These are phyloP conservation scores for Tritrichomonas musculus DNA, from an alignment of 208 protist species.

Conservation along the genomic window DNA sequence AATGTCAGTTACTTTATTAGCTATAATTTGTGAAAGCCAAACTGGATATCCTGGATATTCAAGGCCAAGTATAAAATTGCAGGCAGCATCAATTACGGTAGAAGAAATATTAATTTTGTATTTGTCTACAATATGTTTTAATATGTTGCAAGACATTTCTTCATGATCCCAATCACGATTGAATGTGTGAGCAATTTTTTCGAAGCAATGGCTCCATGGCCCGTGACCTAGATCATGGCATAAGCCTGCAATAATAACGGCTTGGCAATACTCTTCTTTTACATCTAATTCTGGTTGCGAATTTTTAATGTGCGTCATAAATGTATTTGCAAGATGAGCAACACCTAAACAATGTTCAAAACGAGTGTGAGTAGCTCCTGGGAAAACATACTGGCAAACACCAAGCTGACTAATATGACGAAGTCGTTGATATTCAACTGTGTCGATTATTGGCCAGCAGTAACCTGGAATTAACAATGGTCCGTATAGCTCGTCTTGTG, in stretches of 20 bases:
- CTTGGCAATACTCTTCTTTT: background rate
- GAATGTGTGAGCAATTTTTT: background rate
- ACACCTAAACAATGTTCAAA: slow-evolving; percentile 54
- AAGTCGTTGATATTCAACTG: slow-evolving; percentile 47
- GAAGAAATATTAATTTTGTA: background rate
- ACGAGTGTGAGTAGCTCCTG: slow-evolving; percentile 47
- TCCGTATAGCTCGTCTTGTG: slow-evolving; percentile 18
- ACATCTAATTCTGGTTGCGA: slow-evolving; percentile 37
- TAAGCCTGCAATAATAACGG: slow-evolving; percentile 44
- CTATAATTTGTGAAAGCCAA: background rate
- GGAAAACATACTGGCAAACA: slow-evolving; percentile 41
- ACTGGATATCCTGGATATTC: background rate
- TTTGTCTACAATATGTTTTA: background rate
- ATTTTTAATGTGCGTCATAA: slow-evolving; percentile 13
- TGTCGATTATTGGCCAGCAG: slow-evolving; percentile 46
- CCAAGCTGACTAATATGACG: slow-evolving; percentile 46
- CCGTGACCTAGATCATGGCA: slow-evolving; percentile 51
- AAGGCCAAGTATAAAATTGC: background rate
- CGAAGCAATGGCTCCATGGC: slow-evolving; percentile 46
- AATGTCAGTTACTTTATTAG: background rate
- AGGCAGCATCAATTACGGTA: background rate
- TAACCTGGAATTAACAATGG: background rate
- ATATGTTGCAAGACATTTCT: background rate
- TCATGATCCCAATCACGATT: slow-evolving; percentile 24
- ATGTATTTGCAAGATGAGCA: slow-evolving; percentile 41